Base-by-base conservation (phyloP, 164 flowering plant genomes). In the Liquidambar formosana region DNA sequence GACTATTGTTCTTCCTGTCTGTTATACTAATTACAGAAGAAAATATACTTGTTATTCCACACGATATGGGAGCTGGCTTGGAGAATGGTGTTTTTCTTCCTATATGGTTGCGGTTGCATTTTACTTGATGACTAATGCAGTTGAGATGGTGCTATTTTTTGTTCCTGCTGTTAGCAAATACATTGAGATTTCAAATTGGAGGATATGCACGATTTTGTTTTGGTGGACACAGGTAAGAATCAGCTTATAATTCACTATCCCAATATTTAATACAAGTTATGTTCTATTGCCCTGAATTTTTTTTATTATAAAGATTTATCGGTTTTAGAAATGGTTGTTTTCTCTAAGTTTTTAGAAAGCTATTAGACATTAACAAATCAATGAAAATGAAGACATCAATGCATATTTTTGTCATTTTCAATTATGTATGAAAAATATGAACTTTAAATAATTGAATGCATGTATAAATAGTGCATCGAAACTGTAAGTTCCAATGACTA, bases 181-280 rank as follows among this genome's bases (percentile, higher is more conserved):
- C 75, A 87, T 95, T 68, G 99, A 95, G 83, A 85, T 83, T 56
- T 93, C 99, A 68, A 86, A 89, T 71, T 66, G 54, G 54, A 71
- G 82, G 66, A 58, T 89, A 28, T 87, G 78, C 70, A 63, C 71
- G 45, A 25, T 83, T 62, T 73, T 95, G 41, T 82, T 92, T 44
- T 89, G 92, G 95, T 92, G 97, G 97, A 84, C 81, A 58, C 89
- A 91, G 92, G 99, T 95, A 86, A 52, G 72, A 70, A 47, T 64
- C 61, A 9, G 8, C 21, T 19, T 14, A 28, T 41, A 44, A 23
- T 9, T 58, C 75, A 22, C 19, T 19, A 53, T 53, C 25, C 19
- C 41, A 33, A 33, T 33, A 6, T 33, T 33, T 33, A 33, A 33
- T 33, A 33, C 2, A 33, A 33, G 41, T 33, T 33, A 6, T 33